These are phyloP conservation scores for Cucumis cinereus DNA, from an alignment of 306 rosid species.

Conservation along the genomic window DNA sequence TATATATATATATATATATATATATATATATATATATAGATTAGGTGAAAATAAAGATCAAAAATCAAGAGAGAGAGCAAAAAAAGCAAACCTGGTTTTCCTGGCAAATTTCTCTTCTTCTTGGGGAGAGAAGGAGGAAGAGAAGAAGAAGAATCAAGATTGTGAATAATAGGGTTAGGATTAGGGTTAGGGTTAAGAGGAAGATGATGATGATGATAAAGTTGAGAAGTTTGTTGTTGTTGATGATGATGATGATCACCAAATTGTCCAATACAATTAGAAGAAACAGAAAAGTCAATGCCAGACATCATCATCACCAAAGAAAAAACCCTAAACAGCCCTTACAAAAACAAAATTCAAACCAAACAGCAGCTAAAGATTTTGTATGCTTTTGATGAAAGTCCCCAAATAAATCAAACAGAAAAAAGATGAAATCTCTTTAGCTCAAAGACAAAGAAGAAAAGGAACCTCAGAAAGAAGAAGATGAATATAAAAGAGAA, in stretches of 20 bases:
- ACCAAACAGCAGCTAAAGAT: too few relatives aligned
- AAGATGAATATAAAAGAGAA: not conserved
- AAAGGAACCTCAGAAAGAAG: not conserved
- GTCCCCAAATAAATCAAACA: not conserved
- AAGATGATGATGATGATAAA: slow-evolving; percentile 10
- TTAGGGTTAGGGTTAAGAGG: slow-evolving; percentile 38
- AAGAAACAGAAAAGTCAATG: slow-evolving; percentile 20
- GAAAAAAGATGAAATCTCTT: not conserved
- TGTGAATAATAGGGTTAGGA: too few relatives aligned
- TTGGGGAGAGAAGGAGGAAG: slow-evolving; percentile 16
- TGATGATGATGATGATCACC: too few relatives aligned
- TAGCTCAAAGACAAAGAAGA: slow-evolving; percentile 32
- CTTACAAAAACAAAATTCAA: too few relatives aligned
- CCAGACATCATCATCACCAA: slow-evolving; percentile 31
- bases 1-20: too few relatives aligned
- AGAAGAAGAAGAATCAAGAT: slow-evolving; percentile 10
- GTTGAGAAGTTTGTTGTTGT: slow-evolving; percentile 12
- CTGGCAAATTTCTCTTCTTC: slow-evolving; percentile 58
- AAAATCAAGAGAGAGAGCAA: not conserved
- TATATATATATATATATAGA: too few relatives aligned
- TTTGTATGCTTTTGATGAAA: not conserved
- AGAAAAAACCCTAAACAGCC: too few relatives aligned
- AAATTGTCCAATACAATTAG: slow-evolving; percentile 15
- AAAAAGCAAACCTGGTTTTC: slow-evolving; percentile 41
- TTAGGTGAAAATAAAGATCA: not conserved